A percentile compares a stretch with the other conserved stretches of the same genome.
These are phyloP conservation scores for Yamadazyma sp. DNA, from an alignment of 1,139 yeast species.

Conservation along the genomic window DNA sequence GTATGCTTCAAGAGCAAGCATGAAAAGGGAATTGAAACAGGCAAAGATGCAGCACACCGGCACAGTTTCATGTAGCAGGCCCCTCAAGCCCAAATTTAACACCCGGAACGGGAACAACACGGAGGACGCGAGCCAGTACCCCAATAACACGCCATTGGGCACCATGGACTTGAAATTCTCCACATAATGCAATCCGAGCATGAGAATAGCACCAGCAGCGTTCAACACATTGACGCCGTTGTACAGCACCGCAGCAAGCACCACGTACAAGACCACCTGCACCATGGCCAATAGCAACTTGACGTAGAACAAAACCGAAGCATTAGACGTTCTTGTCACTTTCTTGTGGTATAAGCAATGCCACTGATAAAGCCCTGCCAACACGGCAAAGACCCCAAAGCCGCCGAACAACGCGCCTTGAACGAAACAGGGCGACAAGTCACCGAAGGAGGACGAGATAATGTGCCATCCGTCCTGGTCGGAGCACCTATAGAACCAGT, in stretches of 20 bases:
- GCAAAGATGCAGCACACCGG: background rate
- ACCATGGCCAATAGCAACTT: conserved; percentile 41
- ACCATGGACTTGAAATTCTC: conserved; percentile 67
- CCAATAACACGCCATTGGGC: conserved; percentile 66
- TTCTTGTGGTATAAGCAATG: conserved; percentile 31
- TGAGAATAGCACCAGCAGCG: conserved; percentile 46
- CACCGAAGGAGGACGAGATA: conserved; percentile 54
- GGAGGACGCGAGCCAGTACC: conserved; percentile 70
- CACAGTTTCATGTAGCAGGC: background rate
- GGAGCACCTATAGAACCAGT: conserved; percentile 12
- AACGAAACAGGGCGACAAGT: conserved; percentile 77
- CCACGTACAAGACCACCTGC: conserved; percentile 37
- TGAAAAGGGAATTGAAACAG: background rate
- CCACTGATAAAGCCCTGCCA: conserved; percentile 52
- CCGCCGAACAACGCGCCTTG: conserved; percentile 63
- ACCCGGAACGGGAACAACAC: conserved; percentile 35
- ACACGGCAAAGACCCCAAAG: conserved; percentile 51
- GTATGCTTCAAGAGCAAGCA: background rate
- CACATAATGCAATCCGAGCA: conserved; percentile 59
- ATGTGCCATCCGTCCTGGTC: conserved; percentile 65
- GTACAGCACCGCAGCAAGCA: conserved; percentile 37
- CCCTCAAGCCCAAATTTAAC: background rate
- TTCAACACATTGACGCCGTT: conserved; percentile 25
- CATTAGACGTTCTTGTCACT: conserved; percentile 31
- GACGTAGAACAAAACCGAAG: conserved; percentile 37